Evolutionary conservation across 441 rosid genomes (phyloP).

Genomic region (Eruca vesicaria): DNA sequence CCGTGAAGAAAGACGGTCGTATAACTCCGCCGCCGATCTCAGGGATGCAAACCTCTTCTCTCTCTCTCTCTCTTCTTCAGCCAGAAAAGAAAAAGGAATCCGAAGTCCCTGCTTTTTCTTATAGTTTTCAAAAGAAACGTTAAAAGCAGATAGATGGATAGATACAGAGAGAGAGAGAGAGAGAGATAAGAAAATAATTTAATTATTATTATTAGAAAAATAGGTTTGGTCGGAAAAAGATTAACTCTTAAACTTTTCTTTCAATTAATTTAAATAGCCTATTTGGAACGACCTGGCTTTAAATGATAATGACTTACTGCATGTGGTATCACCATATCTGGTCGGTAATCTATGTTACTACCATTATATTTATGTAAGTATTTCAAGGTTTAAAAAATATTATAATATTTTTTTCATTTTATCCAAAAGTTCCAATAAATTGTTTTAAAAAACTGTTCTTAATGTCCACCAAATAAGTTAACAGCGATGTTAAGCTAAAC

Average conservation of each 20-base stretch:
- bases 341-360: constrained; percentile 12
- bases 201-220: neutral
- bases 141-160: neutral
- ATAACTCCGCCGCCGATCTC: constrained; percentile 14
- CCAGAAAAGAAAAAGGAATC: constrained; percentile 28
- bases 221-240: constrained; percentile 21
- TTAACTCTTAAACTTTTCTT: neutral
- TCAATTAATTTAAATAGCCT: neutral
- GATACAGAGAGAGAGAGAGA: constrained; percentile 6
- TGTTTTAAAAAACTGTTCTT: neutral
- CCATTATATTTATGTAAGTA: neutral
- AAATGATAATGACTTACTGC: constrained; percentile 31
- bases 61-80: neutral
- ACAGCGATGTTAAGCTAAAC: neutral
- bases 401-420: neutral
- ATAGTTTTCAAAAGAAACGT: constrained; percentile 25
- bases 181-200: neutral
- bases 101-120: constrained; percentile 38
- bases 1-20: constrained; percentile 27
- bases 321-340: constrained; percentile 31
- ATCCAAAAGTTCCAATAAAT: neutral
- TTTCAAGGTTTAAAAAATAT: neutral
- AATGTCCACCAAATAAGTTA: neutral
- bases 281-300: neutral
- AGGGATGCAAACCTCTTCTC: constrained; percentile 15